Base-by-base conservation (phyloP, 2,329 filamentous ascomycete genomes). In the Fusarium acutatum region DNA sequence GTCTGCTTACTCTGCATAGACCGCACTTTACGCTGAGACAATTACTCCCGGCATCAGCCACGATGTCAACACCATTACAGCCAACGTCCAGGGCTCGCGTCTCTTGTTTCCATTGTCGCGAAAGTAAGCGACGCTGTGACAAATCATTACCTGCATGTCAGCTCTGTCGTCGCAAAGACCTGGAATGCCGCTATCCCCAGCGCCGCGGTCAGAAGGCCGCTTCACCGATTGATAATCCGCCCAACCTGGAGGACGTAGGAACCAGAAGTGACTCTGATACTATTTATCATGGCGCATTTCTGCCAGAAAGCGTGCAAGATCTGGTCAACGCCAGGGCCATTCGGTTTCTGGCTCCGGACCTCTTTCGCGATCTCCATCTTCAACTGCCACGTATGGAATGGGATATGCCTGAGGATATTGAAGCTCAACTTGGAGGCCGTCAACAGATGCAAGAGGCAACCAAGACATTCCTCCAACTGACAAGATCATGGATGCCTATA, bases 391-490 rank as follows among this genome's bases (percentile, higher is more conserved):
- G 32, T 14, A 30, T 30, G 30, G 9, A 37, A 3, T 37, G 18
- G 35, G 35, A 43, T 6, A 43, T 43, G 10, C 15, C 41, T 7
- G 41, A 4, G 1, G 41, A 43, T 3, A 43, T 26, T 43, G 41
- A 26, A 0, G 15, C 41, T 0, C 41, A 43, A 2, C 7, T 26
- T 0, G 41, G n/a, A 1, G 9, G 24, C 1, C 38, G 10, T 3
- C 30, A 46, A 4, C 30, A 26, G 6, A 34, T 58, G 30, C 54
- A 44, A n/a, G n/a, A 46, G 6, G 46, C 30, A 0, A 47, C 54
- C 2, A 34, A 24, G 18, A 12, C 5, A 4, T 58, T 58, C 7
- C 4, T 58, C 2, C 17, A 5, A 5, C 8, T 47, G 14, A 58
- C 28, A 0, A 30, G 3, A 22, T 30, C 54, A 10, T 58, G 54